phyloP scores from a whole-genome alignment of 306 rosid species.

The Medicago truncatula region DNA sequence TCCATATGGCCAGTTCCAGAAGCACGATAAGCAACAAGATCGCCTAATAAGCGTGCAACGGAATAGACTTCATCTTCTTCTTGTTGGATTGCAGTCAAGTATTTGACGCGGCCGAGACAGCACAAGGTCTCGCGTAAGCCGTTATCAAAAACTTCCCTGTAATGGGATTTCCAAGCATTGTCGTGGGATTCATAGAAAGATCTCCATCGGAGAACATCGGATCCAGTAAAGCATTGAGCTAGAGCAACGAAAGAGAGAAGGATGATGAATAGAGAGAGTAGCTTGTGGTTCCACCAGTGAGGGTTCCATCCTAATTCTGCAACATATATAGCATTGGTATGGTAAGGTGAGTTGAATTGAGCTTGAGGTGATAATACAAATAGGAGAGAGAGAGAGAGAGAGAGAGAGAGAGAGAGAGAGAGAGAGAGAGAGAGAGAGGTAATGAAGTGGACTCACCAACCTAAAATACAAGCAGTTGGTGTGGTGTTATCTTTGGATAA shows the following conservation, averaged over 20 bases:
- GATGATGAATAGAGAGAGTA: conserved; percentile 52
- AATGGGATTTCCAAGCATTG: conserved; percentile 87
- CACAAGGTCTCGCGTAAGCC: conserved; percentile 93
- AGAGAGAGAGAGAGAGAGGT: background rate
- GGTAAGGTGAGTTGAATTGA: background rate
- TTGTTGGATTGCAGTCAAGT: conserved; percentile 60
- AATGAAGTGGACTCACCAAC: conserved; percentile 51
- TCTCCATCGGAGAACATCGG: conserved; percentile 84
- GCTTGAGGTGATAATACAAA: background rate
- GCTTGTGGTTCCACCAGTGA: conserved; percentile 49
- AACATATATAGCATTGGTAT: background rate
- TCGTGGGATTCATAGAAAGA: conserved; percentile 76
- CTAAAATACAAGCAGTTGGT: conserved; percentile 55
- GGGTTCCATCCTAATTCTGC: conserved; percentile 53
- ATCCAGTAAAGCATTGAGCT: conserved; percentile 70
- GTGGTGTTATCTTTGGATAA: conserved; percentile 42
- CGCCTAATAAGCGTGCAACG: conserved; percentile 83
- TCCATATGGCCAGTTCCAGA: conserved; percentile 91
- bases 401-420: background rate
- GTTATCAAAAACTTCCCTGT: conserved; percentile 81
- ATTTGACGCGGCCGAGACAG: conserved; percentile 83
- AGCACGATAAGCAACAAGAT: conserved; percentile 93
- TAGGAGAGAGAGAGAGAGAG: background rate
- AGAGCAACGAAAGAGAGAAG: conserved; percentile 56
- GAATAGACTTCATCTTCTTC: conserved; percentile 89